Evolutionary conservation across 129 eudicot species (phyloP).

Genomic region (Arctium lappa): DNA sequence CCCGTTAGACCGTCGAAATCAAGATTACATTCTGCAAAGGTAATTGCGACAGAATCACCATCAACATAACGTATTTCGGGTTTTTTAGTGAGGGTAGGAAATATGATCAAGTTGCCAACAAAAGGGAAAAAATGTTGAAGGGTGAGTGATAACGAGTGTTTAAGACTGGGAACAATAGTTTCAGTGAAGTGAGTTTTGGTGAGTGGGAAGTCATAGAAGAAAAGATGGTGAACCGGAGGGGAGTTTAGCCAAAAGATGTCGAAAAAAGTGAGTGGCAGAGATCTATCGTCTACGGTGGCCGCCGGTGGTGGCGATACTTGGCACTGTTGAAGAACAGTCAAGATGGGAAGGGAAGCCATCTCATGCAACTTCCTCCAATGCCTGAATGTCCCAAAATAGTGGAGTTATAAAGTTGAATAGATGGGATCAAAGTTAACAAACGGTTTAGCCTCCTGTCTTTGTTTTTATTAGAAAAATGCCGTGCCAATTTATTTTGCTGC

Average conservation of each 20-base stretch:
- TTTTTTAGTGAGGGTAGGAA: neutral
- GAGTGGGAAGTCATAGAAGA: slow-evolving; percentile 31
- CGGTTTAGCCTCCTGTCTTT: too few relatives aligned
- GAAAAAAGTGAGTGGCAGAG: slow-evolving; percentile 35
- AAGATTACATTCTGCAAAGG: slow-evolving; percentile 20
- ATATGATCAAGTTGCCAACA: slow-evolving; percentile 28
- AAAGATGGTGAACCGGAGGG: slow-evolving; percentile 36
- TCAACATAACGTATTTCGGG: slow-evolving; percentile 25
- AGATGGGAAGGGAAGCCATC: neutral
- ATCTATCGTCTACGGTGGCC: neutral
- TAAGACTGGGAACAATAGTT: slow-evolving; percentile 30
- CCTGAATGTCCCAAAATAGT: too few relatives aligned
- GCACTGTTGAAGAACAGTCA: slow-evolving; percentile 24
- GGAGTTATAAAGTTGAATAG: too few relatives aligned
- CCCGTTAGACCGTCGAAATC: slow-evolving; percentile 28
- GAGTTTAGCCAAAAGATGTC: slow-evolving; percentile 40
- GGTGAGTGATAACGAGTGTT: slow-evolving; percentile 36
- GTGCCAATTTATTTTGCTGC: too few relatives aligned
- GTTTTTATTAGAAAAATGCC: too few relatives aligned
- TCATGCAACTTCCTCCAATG: neutral
- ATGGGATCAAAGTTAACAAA: too few relatives aligned
- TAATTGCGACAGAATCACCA: slow-evolving; percentile 24
- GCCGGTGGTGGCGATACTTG: slow-evolving; percentile 34
- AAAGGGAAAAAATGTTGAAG: slow-evolving; percentile 39
- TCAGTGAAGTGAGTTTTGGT: slow-evolving; percentile 27